Conservation (phyloP, 2,329 filamentous ascomycete genomes). For the Neopestalotiopsis sp. region DNA sequence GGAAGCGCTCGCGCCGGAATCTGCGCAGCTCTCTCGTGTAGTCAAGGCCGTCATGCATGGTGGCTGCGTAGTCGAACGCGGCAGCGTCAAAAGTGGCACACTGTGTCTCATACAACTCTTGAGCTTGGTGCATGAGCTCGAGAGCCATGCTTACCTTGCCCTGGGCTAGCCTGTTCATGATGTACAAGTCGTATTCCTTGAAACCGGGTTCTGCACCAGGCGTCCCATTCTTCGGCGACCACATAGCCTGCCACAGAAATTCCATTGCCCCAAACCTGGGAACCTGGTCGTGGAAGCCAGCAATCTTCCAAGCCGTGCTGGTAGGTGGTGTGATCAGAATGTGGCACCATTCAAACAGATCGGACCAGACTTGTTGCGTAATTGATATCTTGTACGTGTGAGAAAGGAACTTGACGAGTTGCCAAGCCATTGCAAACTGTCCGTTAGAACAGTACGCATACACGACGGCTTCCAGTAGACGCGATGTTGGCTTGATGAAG, state of each 20-base stretch:
- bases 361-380: constrained; percentile 64
- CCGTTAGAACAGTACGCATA: constrained; percentile 72
- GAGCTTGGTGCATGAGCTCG: constrained; percentile 34
- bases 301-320: constrained; percentile 41
- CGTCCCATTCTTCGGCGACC: constrained; percentile 44
- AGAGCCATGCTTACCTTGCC: constrained; percentile 25
- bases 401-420: constrained; percentile 68
- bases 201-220: constrained; percentile 63
- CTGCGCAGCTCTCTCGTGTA: constrained; percentile 22
- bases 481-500: constrained; percentile 56
- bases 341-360: constrained; percentile 72
- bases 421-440: constrained; percentile 62
- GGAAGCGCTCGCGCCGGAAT: constrained; percentile 33
- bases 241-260: constrained; percentile 66
- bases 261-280: constrained; percentile 51
- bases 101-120: constrained; percentile 33
- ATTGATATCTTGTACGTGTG: constrained; percentile 64
- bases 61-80: constrained; percentile 31
- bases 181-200: constrained; percentile 57
- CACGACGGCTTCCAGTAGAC: constrained; percentile 69
- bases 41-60: constrained; percentile 30
- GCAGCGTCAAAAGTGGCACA: constrained; percentile 31
- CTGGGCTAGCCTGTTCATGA: constrained; percentile 43
- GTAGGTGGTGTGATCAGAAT: constrained; percentile 52
- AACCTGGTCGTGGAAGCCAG: constrained; percentile 36